Conservation (phyloP, 345 rosid species). For the Populus pruinosa region DNA sequence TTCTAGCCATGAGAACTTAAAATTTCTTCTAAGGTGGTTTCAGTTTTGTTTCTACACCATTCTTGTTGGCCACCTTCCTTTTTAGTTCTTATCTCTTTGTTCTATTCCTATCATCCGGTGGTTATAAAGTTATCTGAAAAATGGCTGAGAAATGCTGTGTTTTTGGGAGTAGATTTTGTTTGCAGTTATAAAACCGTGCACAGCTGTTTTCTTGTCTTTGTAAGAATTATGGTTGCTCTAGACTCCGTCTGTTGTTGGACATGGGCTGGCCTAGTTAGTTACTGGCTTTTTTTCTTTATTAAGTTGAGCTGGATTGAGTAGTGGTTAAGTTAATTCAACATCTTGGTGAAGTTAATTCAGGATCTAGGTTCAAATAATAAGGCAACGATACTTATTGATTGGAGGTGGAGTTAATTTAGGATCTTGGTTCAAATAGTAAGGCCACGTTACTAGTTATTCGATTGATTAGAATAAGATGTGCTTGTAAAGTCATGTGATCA, state of each 20-base stretch:
- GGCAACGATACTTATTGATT: background rate
- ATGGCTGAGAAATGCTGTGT: background rate
- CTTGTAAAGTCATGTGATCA: background rate
- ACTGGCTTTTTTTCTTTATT: background rate
- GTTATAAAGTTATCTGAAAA: constrained; percentile 7
- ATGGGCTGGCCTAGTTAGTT: background rate
- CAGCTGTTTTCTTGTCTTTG: background rate
- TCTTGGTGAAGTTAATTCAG: background rate
- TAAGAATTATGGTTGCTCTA: background rate
- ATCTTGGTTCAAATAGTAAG: background rate
- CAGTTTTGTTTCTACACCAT: background rate
- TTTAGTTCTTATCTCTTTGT: background rate
- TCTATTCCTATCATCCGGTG: background rate
- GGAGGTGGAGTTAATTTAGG: background rate
- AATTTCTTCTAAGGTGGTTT: background rate
- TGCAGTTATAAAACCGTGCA: background rate
- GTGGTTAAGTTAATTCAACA: too few species aligned
- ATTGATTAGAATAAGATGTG: background rate
- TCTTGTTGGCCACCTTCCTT: background rate
- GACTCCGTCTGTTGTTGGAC: background rate
- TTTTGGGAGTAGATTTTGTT: background rate
- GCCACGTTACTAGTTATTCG: background rate
- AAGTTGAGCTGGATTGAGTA: too few species aligned
- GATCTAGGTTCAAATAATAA: background rate
- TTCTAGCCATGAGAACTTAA: background rate